These are phyloP conservation scores for Fusarium chuoi DNA, from an alignment of 2,329 filamentous ascomycete genomes.

Conservation along the genomic window DNA sequence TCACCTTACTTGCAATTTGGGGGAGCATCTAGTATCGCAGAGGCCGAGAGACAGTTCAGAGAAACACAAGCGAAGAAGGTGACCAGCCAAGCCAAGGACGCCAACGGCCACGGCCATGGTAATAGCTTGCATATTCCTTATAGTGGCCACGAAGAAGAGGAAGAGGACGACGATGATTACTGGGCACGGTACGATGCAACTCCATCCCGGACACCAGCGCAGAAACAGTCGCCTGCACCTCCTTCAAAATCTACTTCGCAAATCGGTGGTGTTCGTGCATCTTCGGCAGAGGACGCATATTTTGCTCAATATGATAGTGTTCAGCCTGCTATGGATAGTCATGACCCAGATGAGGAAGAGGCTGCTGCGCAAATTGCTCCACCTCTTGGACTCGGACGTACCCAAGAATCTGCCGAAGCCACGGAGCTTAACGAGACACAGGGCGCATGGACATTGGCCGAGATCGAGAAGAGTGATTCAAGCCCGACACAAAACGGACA, in stretches of 20 bases:
- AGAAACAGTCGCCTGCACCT: constrained; percentile 72
- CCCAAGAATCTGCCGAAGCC: constrained; percentile 28
- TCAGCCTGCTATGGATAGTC: constrained; percentile 82
- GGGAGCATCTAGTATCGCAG: constrained; percentile 61
- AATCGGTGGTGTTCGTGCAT: constrained; percentile 34
- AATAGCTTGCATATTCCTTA: constrained; percentile 26
- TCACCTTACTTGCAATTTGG: constrained; percentile 66
- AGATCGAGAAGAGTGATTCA: constrained; percentile 55
- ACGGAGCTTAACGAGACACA: constrained; percentile 43
- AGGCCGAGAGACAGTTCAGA: constrained; percentile 69
- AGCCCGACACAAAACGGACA: constrained; percentile 39
- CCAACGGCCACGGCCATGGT: constrained; percentile 16
- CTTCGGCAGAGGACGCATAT: constrained; percentile 73
- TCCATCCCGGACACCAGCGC: constrained; percentile 70
- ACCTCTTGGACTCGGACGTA: constrained; percentile 45
- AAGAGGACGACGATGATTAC: constrained; percentile 81
- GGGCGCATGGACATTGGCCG: constrained; percentile 57
- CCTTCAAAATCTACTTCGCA: constrained; percentile 43
- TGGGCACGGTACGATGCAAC: constrained; percentile 83
- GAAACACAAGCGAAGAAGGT: constrained; percentile 46
- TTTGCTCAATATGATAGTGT: constrained; percentile 81
- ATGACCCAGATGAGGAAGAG: constrained; percentile 79
- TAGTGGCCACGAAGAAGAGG: constrained; percentile 55
- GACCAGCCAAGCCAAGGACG: constrained; percentile 19
- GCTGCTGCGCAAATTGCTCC: constrained; percentile 47